Base-by-base conservation (phyloP, 805 yeast genomes). In the Spathaspora arborariae region DNA sequence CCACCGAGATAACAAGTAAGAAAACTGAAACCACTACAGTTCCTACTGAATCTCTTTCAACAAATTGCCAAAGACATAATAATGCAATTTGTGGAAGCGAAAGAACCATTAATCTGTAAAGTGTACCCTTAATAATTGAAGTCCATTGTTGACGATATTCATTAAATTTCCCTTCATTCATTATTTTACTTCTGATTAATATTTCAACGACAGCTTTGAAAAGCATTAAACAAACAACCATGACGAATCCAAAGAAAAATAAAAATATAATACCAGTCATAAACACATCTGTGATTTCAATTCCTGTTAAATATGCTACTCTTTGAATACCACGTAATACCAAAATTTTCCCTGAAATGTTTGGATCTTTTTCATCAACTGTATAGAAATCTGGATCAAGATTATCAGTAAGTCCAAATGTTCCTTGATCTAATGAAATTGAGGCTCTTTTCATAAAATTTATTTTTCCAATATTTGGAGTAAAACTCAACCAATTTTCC, bases 251-350 rank as follows among this genome's bases (percentile, higher is more conserved):
- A 65, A 81, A 85, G 65, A 94, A 85, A 15, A 94, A 65, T 61
- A 90, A 86, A 64, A 91, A 88, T 8, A 85, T 84, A 37, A 89
- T 80, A 45, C 91, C 88, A 0, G 99, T 94, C 70, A 91, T 73
- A 65, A 90, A 94, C 48, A 94, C 65, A 59, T 81, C 83, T 20
- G 97, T 84, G 54, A 92, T 76, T 67, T 94, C 99, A 55, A 94
- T 91, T 18, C 79, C 79, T 9, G 96, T 88, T 56, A 84, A 67
- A 62, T 73, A 94, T 0, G 97, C 83, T 5, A 92, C 97, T 69
- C 99, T 83, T 65, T 89, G 88, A 50, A 94, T 84, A 55, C 99
- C 99, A 61, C 96, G 80, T 45, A 94, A 70, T 34, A 92, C 83
- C 57, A 94, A 74, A 38, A 89, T 88, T 58, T 84, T 86, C 5